phyloP scores from a whole-genome alignment of 345 rosid genomes.

The Camelina laxa region DNA sequence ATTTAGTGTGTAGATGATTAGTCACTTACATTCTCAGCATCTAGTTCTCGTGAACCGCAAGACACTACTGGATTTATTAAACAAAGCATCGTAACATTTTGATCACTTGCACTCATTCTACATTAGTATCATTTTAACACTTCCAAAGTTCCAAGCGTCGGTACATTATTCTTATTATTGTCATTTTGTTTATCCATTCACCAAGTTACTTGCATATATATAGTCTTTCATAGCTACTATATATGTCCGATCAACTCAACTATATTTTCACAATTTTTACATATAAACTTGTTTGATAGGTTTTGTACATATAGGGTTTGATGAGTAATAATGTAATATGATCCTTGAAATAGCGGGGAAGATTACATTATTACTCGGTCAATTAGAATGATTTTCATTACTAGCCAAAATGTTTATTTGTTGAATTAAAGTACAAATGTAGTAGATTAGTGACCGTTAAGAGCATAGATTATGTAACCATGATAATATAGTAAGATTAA shows the following conservation, averaged over 20 bases:
- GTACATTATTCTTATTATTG: not conserved
- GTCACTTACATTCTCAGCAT: constrained; percentile 35
- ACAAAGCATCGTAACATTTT: constrained; percentile 22
- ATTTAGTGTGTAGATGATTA: constrained; percentile 13
- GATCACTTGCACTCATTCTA: constrained; percentile 36
- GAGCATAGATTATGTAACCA: constrained; percentile 35
- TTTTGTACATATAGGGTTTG: not conserved
- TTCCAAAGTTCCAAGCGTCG: constrained; percentile 33
- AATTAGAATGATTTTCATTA: not conserved
- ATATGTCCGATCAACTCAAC: not conserved
- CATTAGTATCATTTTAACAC: constrained; percentile 25
- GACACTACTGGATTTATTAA: constrained; percentile 7
- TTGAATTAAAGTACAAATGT: not conserved
- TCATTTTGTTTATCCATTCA: not conserved
- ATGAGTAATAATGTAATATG: not conserved
- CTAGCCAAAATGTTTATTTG: not conserved
- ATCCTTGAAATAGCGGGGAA: not conserved
- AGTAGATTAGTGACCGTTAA: constrained; percentile 22
- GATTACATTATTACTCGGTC: not conserved
- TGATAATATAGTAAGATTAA: not conserved
- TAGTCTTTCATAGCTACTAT: not conserved
- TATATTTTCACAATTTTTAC: not conserved
- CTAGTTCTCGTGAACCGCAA: constrained; percentile 32
- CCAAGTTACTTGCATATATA: not conserved
- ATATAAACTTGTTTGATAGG: not conserved